Base-by-base conservation (phyloP, 192 early-diverging fungal species). In the Coemansia sp. region DNA sequence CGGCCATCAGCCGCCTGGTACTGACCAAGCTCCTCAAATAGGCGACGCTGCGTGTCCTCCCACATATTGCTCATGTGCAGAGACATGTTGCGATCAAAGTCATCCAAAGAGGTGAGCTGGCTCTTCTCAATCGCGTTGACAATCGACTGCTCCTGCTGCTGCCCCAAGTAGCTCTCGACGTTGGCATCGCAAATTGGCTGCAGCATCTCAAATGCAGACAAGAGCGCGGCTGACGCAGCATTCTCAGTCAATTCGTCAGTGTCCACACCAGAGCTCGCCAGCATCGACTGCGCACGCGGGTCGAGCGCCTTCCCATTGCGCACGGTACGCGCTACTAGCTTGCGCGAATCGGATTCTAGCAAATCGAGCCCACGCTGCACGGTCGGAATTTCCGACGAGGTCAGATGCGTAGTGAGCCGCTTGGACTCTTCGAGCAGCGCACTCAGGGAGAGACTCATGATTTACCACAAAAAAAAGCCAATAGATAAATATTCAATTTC, bases 1-100 rank as follows among this genome's bases (percentile, higher is more conserved):
- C 28, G 35, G 18, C 26, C 59, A 18, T 56, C 63, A 11, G 21
- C 43, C 13, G 62, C 69, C 42, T 84, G 78, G 63, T 83, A 76
- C 67, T 92, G 89, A 33, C 92, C 93, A 6, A 96, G 76, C 66
- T 97, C 92, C 70, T 92, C 90, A 73, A 95, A 92, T 50, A 95
- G 83, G 6, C 85, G 77, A 28, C 85, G 83, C 74, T 92, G 89
- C 20, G 85, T 71, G 18, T 84, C 84, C 60, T 91, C 88, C 93
- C 93, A 95, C 65, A 92, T 87, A 23, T 76, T 62, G 48, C 83
- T 73, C 70, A 92, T 69, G 14, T 73, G 71, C 16, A 72, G 36
- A 31, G 89, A 86, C 78, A 87, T 86, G 46, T 81, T 56, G 23
- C 78, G 73, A 50, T 92, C 86, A 76, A 87, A 92, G 58, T 93